phyloP scores from a whole-genome alignment of 768 basidiomycete genomes.

The Tephrocybe sp. region DNA sequence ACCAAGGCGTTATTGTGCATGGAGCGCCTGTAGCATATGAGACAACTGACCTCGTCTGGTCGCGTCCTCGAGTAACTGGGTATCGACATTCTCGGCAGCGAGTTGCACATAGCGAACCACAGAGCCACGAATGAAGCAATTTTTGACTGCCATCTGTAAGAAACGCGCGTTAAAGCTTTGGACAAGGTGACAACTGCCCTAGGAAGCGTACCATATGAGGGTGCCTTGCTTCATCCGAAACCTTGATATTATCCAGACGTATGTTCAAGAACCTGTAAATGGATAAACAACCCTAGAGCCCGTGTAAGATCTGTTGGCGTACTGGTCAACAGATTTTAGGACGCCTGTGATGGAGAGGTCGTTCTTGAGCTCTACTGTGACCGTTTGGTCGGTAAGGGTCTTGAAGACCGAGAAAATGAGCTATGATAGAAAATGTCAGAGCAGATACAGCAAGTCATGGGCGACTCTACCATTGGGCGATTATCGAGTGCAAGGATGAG shows the following conservation, averaged over 20 bases:
- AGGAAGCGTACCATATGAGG: conserved; percentile 86
- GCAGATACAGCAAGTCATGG: background rate
- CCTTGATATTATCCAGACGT: conserved; percentile 89
- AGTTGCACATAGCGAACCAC: conserved; percentile 98
- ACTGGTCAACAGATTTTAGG: conserved; percentile 98
- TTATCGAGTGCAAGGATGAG: background rate
- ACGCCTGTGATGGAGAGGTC: conserved; percentile 95
- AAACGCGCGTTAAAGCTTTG: background rate
- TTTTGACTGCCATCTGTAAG: conserved; percentile 92
- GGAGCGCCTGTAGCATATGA: background rate
- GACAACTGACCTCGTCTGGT: conserved; percentile 78
- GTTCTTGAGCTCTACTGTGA: conserved; percentile 98
- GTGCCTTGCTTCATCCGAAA: conserved; percentile 88
- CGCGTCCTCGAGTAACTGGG: conserved; percentile 92
- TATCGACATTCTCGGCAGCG: conserved; percentile 90
- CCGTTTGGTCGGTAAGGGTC: conserved; percentile 95
- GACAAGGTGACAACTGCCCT: background rate
- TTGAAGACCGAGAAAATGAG: conserved; percentile 99
- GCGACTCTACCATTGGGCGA: conserved; percentile 5
- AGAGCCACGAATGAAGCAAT: conserved; percentile 97
- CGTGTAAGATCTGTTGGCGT: conserved; percentile 20
- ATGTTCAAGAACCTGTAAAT: conserved; percentile 85
- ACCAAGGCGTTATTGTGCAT: background rate
- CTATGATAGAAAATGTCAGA: conserved; percentile 34
- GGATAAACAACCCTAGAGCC: background rate